phyloP scores from a whole-genome alignment of 2,329 filamentous ascomycete genomes.

The Phialophora expanda region DNA sequence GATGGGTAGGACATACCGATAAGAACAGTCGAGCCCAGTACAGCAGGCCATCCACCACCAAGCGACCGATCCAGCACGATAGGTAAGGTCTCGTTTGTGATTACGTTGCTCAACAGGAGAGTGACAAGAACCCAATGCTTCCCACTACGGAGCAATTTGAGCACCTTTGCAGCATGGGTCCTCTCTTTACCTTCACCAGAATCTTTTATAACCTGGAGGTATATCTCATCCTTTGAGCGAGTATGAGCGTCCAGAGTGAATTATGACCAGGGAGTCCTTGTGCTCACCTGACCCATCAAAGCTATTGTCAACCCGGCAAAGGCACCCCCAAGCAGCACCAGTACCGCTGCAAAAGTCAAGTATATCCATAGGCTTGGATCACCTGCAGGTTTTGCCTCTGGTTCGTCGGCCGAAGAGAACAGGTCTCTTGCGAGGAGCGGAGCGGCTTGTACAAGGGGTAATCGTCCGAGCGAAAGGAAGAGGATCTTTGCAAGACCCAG shows the following conservation, averaged over 20 bases:
- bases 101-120: conserved; percentile 90
- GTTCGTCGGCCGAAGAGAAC: conserved; percentile 39
- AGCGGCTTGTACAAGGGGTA: conserved; percentile 49
- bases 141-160: conserved; percentile 78
- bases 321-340: conserved; percentile 86
- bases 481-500: conserved; percentile 51
- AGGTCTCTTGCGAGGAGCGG: conserved; percentile 41
- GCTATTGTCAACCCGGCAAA: conserved; percentile 85
- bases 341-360: conserved; percentile 73
- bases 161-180: conserved; percentile 80
- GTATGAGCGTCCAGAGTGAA: conserved; percentile 5
- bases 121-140: conserved; percentile 99
- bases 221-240: conserved; percentile 79
- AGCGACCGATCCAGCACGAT: conserved; percentile 94
- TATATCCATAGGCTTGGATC: conserved; percentile 80
- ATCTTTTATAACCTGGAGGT: conserved; percentile 89
- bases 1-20: conserved; percentile 69
- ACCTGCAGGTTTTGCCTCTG: conserved; percentile 58
- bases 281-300: conserved; percentile 65
- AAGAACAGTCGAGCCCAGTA: conserved; percentile 87
- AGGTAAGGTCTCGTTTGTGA: conserved; percentile 94
- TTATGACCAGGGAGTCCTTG: conserved; percentile 1
- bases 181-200: conserved; percentile 85
- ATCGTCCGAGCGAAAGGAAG: conserved; percentile 45
- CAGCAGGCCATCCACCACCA: conserved; percentile 91